Percentiles rank a stretch among this genome's conserved stretches.
Evolutionary conservation across 2,329 filamentous ascomycete genomes (phyloP).

Genomic region (Ophiosphaerella korrae): DNA sequence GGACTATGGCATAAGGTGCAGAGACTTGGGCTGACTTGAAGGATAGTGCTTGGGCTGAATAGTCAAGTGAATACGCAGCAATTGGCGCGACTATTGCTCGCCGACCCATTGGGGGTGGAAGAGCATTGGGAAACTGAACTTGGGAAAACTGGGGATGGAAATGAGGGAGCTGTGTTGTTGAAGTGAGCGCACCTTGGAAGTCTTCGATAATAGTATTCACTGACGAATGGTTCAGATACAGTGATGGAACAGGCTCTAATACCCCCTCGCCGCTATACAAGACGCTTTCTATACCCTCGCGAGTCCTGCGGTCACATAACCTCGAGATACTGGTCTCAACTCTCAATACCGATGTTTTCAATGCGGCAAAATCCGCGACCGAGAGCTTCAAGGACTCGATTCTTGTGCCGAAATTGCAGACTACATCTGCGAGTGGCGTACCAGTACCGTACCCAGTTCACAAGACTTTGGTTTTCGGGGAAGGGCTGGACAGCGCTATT

Average conservation of each 20-base stretch:
- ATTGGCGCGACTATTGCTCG: constrained; percentile 66
- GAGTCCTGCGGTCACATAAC: constrained; percentile 63
- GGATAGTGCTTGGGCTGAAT: constrained; percentile 56
- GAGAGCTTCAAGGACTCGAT: constrained; percentile 65
- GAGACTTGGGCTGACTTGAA: constrained; percentile 22
- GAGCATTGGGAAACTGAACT: constrained; percentile 52
- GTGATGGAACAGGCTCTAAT: constrained; percentile 55
- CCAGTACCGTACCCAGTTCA: constrained; percentile 83
- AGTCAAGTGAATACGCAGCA: constrained; percentile 62
- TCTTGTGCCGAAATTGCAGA: constrained; percentile 75
- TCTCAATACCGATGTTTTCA: constrained; percentile 53
- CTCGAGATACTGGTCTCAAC: constrained; percentile 67
- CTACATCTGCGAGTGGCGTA: constrained; percentile 67
- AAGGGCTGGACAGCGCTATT: constrained; percentile 72
- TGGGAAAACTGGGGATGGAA: constrained; percentile 31
- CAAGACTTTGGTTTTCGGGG: constrained; percentile 73
- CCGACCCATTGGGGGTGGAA: constrained; percentile 52
- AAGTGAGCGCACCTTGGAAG: constrained; percentile 32
- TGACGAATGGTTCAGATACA: constrained; percentile 54
- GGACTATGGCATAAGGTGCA: neutral
- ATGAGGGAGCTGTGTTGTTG: constrained; percentile 49
- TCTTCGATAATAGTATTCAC: neutral
- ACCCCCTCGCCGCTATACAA: constrained; percentile 59
- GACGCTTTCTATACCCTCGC: constrained; percentile 68
- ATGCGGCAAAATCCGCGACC: constrained; percentile 28